Conservation (phyloP, 2,329 filamentous ascomycete species). For the Fusarium sp. region DNA sequence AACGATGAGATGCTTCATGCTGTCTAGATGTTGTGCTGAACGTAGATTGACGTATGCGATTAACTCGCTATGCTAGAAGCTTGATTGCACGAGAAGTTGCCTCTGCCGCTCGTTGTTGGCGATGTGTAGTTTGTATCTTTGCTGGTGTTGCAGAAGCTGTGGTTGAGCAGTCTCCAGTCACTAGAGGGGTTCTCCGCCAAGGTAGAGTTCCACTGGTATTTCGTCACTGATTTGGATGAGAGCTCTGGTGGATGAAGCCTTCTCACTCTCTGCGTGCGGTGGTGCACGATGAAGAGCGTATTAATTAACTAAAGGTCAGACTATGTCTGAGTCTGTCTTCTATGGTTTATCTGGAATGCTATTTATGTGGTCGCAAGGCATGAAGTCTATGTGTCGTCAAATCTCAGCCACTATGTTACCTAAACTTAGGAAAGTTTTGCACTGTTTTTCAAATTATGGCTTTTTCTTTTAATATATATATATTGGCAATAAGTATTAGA, state of each 20-base stretch:
- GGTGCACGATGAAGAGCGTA: too few species aligned
- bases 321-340: too few species aligned
- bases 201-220: slow-evolving; percentile 31
- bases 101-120: neutral
- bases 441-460: too few species aligned
- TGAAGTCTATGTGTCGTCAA: too few species aligned
- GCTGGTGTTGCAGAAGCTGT: slow-evolving; percentile 1
- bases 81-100: neutral
- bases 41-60: neutral
- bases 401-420: too few species aligned
- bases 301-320: too few species aligned
- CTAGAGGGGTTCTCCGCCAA: slow-evolving; percentile 17
- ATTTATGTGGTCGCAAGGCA: too few species aligned
- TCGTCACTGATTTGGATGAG: slow-evolving; percentile 17
- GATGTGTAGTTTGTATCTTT: slow-evolving; percentile 6
- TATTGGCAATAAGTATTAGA: too few species aligned
- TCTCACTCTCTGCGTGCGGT: too few species aligned
- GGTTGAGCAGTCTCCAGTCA: neutral
- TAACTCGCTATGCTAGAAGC: neutral
- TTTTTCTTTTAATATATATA: too few species aligned
- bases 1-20: slow-evolving; percentile 72
- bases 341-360: too few species aligned
- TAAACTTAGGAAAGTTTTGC: too few species aligned
- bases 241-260: neutral
- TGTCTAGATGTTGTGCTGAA: slow-evolving; percentile 3